Conservation (phyloP, 192 early-diverging fungal species). For the Phlyctochytrium bullatum region DNA sequence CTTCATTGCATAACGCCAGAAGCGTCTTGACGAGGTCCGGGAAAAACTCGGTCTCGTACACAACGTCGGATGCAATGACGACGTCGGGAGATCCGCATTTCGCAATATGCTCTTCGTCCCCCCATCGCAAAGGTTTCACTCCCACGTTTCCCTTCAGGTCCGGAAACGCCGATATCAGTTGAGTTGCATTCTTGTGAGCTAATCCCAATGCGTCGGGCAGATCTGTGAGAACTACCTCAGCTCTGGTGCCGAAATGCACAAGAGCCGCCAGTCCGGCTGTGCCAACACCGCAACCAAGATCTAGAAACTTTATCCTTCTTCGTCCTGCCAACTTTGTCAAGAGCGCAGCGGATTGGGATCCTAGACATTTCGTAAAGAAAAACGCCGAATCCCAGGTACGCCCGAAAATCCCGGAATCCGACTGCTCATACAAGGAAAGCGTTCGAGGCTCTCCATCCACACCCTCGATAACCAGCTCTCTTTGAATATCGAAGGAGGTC, state of each 20-base stretch:
- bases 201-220: conserved; percentile 13
- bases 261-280: conserved; percentile 7
- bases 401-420: conserved; percentile 20
- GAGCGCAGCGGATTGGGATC: not conserved
- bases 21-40: conserved; percentile 13
- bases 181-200: not conserved
- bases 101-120: not conserved
- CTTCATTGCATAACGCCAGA: not conserved
- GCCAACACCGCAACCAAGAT: conserved; percentile 24
- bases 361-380: conserved; percentile 4
- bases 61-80: conserved; percentile 24
- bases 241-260: not conserved
- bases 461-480: no score
- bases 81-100: conserved; percentile 12
- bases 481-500: not conserved
- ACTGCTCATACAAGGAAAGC: conserved; percentile 6
- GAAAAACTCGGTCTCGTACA: conserved; percentile 24
- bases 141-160: not conserved
- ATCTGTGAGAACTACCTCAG: conserved; percentile 6
- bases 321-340: not conserved
- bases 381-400: conserved; percentile 18
- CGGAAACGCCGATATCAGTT: not conserved
- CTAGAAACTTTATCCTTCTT: conserved; percentile 4
- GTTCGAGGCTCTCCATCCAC: not conserved
- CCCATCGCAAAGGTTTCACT: conserved; percentile 7